A percentile compares a stretch with the other conserved stretches of the same genome.
Evolutionary conservation across 2,329 filamentous ascomycete genomes (phyloP).

Genomic region (Biscogniauxia mediterranea): DNA sequence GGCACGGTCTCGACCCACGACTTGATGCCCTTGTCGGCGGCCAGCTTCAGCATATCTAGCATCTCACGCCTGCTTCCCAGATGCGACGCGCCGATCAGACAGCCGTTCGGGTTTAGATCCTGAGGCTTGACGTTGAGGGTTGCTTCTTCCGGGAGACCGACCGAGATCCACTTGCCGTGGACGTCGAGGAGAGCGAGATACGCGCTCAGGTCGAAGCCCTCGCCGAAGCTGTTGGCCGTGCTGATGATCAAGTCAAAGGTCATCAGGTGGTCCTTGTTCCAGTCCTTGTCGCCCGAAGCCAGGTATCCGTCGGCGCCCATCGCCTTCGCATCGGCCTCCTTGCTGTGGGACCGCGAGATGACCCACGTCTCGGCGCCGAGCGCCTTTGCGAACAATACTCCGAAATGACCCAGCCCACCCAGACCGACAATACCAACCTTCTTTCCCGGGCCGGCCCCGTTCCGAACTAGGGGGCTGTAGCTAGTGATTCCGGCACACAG

Average conservation of each 20-base stretch:
- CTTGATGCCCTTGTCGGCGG: conserved; percentile 66
- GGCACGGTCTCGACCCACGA: conserved; percentile 73
- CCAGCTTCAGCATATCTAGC: conserved; percentile 69
- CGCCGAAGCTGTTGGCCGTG: conserved; percentile 66
- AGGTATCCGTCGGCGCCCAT: conserved; percentile 62
- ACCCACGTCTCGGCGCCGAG: conserved; percentile 62
- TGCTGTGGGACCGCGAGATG: conserved; percentile 58
- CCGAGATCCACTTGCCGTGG: conserved; percentile 76
- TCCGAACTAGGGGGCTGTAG: conserved; percentile 73
- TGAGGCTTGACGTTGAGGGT: conserved; percentile 70
- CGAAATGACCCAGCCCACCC: conserved; percentile 71
- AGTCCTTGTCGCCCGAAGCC: conserved; percentile 55
- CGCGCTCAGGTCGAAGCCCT: conserved; percentile 64
- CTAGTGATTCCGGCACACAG: conserved; percentile 81
- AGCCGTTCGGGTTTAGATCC: conserved; percentile 72
- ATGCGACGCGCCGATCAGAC: conserved; percentile 69
- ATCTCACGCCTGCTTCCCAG: conserved; percentile 69
- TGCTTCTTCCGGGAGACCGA: conserved; percentile 76
- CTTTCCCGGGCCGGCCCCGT: conserved; percentile 74
- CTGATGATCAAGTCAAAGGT: conserved; percentile 77
- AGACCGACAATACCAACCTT: conserved; percentile 75
- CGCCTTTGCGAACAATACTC: conserved; percentile 67
- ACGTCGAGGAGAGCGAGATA: conserved; percentile 81
- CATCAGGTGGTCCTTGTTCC: conserved; percentile 56
- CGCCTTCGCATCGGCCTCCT: conserved; percentile 57